Conservation (phyloP, 257 asterid species). For the Scutellaria minor region DNA sequence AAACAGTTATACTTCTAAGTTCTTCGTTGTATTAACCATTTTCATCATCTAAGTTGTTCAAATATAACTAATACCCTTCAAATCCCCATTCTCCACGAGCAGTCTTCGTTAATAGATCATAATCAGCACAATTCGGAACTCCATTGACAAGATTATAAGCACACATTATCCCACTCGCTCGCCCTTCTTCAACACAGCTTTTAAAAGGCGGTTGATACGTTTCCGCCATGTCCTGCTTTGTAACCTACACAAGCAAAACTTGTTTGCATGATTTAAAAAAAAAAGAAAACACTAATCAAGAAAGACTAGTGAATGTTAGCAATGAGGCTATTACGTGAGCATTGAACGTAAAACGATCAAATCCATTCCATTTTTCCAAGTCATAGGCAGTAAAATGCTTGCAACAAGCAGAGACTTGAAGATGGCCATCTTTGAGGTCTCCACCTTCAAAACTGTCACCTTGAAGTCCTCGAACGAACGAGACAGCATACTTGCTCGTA, state of each 20-base stretch:
- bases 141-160: conserved; percentile 61
- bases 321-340: conserved; percentile 49
- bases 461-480: conserved; percentile 78
- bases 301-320: not conserved
- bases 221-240: conserved; percentile 60
- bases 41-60: too few relatives aligned
- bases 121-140: conserved; percentile 58
- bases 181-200: conserved; percentile 49
- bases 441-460: conserved; percentile 76
- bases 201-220: conserved; percentile 60
- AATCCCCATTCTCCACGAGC: conserved; percentile 76
- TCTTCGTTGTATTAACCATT: too few relatives aligned
- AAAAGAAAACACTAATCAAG: not conserved
- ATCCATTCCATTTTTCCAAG: conserved; percentile 67
- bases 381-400: conserved; percentile 84
- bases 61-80: conserved; percentile 48
- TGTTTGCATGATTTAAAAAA: not conserved
- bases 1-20: too few relatives aligned
- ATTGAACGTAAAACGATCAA: conserved; percentile 58
- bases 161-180: conserved; percentile 61
- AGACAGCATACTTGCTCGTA: conserved; percentile 53
- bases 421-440: conserved; percentile 47
- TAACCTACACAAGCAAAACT: conserved; percentile 37
- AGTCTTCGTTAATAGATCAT: conserved; percentile 54
- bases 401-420: conserved; percentile 80